Percentiles rank a stretch among this genome's conserved stretches.
phyloP scores from a whole-genome alignment of 805 yeast species.

The Lachancea nothofagi region DNA sequence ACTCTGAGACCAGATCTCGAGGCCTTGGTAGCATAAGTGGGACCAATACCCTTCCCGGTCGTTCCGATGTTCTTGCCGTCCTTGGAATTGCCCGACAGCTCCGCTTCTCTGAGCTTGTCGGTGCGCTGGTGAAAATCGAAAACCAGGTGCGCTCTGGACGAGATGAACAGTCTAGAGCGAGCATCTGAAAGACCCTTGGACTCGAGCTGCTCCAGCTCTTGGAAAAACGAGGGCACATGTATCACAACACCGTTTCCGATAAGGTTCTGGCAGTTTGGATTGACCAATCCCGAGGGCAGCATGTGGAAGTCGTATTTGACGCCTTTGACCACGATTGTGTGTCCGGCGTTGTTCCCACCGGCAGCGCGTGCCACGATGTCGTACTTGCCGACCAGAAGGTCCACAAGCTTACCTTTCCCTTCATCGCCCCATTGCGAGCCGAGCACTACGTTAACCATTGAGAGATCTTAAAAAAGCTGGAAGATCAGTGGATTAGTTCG shows the following conservation, averaged over 20 bases:
- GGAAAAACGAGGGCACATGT: conserved; percentile 88
- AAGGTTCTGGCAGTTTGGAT: conserved; percentile 82
- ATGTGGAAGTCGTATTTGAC: conserved; percentile 95
- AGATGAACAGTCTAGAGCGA: conserved; percentile 71
- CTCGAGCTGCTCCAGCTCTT: conserved; percentile 76
- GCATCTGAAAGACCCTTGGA: conserved; percentile 61
- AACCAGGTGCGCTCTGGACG: conserved; percentile 93
- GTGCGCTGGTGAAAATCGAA: conserved; percentile 98
- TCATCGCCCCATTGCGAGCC: conserved; percentile 99
- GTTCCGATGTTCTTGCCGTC: conserved; percentile 88
- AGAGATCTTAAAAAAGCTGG: not conserved
- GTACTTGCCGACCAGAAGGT: conserved; percentile 86
- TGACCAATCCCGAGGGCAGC: conserved; percentile 97
- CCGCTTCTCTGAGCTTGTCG: conserved; percentile 91
- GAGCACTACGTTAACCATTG: conserved; percentile 66
- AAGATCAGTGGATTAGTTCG: too few species aligned
- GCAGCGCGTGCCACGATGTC: conserved; percentile 97
- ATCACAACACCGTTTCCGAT: conserved; percentile 96
- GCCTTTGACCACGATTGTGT: conserved; percentile 88
- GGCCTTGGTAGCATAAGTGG: conserved; percentile 94
- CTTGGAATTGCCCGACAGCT: conserved; percentile 49
- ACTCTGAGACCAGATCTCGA: conserved; percentile 95
- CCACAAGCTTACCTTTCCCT: conserved; percentile 98
- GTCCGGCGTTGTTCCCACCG: conserved; percentile 99
- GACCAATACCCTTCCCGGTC: conserved; percentile 98